phyloP scores from a whole-genome alignment of 805 yeast genomes.

The Kuraishia cidri region DNA sequence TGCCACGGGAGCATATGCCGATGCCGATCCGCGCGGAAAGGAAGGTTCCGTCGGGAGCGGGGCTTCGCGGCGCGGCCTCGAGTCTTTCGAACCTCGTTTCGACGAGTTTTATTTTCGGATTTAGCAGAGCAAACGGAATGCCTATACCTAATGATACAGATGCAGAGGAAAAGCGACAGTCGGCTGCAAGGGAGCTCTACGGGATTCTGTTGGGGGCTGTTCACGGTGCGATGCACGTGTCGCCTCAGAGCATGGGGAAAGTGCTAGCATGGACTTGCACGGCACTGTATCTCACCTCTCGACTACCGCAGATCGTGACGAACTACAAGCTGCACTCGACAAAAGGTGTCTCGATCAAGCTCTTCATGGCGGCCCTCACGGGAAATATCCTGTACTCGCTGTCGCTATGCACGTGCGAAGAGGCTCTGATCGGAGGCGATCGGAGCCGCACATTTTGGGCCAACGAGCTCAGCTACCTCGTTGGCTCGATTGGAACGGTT shows the following conservation, averaged over 20 bases:
- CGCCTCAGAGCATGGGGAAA: conserved; percentile 13
- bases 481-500: conserved; percentile 46
- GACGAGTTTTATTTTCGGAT: conserved; percentile 18
- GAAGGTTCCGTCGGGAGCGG: not conserved
- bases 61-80: not conserved
- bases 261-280: conserved; percentile 45
- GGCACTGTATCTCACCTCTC: conserved; percentile 33
- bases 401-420: conserved; percentile 35
- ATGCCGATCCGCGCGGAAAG: not conserved
- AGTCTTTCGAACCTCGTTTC: conserved; percentile 13
- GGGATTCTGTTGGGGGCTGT: conserved; percentile 1
- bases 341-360: conserved; percentile 38
- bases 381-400: conserved; percentile 43
- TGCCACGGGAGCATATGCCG: not conserved
- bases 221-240: conserved; percentile 4
- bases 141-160: conserved; percentile 7
- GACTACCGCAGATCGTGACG: conserved; percentile 42
- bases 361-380: conserved; percentile 37
- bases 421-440: conserved; percentile 24
- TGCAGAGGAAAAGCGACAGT: not conserved
- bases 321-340: conserved; percentile 37
- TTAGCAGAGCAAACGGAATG: conserved; percentile 17
- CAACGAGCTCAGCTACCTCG: conserved; percentile 27
- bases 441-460: conserved; percentile 28
- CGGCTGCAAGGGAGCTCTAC: conserved; percentile 1